Evolutionary conservation across 129 eudicot genomes (phyloP), one percentile per base, ranked within the genome.

Genomic region (Saposhnikovia divaricata): DNA sequence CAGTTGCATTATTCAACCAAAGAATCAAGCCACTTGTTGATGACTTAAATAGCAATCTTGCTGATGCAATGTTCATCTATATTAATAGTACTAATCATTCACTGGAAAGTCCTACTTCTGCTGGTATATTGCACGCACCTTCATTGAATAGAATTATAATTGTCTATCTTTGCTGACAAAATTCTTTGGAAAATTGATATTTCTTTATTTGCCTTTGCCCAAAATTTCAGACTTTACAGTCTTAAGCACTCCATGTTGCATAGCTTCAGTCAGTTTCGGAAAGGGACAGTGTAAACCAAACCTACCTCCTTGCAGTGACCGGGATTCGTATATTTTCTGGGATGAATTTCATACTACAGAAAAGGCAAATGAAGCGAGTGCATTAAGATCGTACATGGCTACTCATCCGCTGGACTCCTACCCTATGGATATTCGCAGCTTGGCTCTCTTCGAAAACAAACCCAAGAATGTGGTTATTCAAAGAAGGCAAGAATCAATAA

Each of bases 341-440:
- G 96, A 90, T 39, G 87, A 65, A 3, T 86, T 83, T 43, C 96
- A 88, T 82, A 85, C 92, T 13, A 78, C 90, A 0, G 92, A 88
- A 78, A 81, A 69, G 11, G 42, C 19, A 5, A 43, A 63, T 43
- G 2, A 23, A n/a, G 42, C 18, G 1, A 13, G 43, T 78, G 74
- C 75, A 39, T 9, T 21, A 65, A 78, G 81, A 65, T 82, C 84
- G 0, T 82, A 81, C 55, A 44, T 5, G 1, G 75, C 74, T 44
- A 6, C 16, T 10, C 27, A 53, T 50, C 76, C 79, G 1, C 12
- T 53, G n/a, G 82, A 77, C 44, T 84, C 79, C 21, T 78, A 61
- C 46, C 81, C 81, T 2, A 38, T 44, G 19, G 74, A 78, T 16
- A 78, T 78, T 18, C 42, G 43, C 61, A n/a, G 13, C 4, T 40